Evolutionary conservation across 2,329 filamentous ascomycete genomes (phyloP), one percentile per base, ranked within the genome.

Genomic region (Orbilia ellipsospora): DNA sequence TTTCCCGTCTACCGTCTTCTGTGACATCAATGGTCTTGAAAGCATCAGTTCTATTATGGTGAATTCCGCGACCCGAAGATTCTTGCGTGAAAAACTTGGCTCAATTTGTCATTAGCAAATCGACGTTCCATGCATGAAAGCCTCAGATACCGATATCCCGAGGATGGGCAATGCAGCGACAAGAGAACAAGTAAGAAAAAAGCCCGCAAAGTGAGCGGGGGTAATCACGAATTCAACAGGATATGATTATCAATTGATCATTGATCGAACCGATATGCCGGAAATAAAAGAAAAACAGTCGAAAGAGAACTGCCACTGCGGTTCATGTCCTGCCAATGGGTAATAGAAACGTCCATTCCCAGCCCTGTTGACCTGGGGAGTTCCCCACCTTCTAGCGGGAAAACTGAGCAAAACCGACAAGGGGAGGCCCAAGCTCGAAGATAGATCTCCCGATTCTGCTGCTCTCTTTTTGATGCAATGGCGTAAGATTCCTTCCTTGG

Each of bases 401-500:
- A 67, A 67, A 28, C 55, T 10, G 5, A 36, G 31, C 57, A 52
- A 66, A 55, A 48, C n/a, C 8, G 15, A 63, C 63, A 74, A 54
- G 70, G 62, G 64, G 31, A 36, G 31, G 31, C 31, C 5, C 31
- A 36, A 57, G 52, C 36, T 54, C 45, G 45, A 66, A 15, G 31
- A 50, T 55, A 55, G 62, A 62, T 74, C 40, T 56, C 57, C 63
- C 57, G 56, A 75, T 60, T 61, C 50, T 65, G 64, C 61, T 62
- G 60, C 20, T 62, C 28, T 10, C 10, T 36, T 7, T 31, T 36
- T 36, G 31, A 36, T 36, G 31, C 31, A 26, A 69, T 75, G 59
- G 72, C 60, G 64, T 75, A 64, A 69, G 72, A 64, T 60, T 63
- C 48, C 28, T 75, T 69, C 72, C 72, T 75, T 75, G 72, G 72